Evolutionary conservation across 176 grass and related monocot species (phyloP), one percentile per base, ranked within the genome.

Genomic region (Rhynchospora breviuscula): DNA sequence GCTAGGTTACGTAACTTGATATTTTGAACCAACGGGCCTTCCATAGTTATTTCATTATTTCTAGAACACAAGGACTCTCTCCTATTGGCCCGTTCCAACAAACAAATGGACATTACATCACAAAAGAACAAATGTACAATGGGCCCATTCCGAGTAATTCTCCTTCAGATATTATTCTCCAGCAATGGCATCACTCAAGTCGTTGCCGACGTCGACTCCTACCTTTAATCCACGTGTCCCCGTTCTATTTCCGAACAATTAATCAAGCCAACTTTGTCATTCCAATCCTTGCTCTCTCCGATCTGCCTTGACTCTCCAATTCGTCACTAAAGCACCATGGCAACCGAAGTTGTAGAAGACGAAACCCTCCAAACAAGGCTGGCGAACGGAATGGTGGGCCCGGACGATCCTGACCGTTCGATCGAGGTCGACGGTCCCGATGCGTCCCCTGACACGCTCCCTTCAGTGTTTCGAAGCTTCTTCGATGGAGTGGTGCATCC

Each of bases 401-500:
- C 21, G 46, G 60, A 67, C 21, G 60, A 68, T 82, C 44, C 60
- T 8, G 62, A 82, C 60, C 62, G 61, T 52, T 82, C 80, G 60
- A 66, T 82, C 69, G 45, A 86, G 21, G 63, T 89, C 49, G 84
- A 72, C 11, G 80, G 88, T 54, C 67, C 81, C 33, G 68, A 59
- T 52, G 77, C 56, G 31, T 51, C 53, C 53, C 40, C 67, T 60
- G 88, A 90, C 46, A 90, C 91, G 11, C 85, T 99, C 59, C 88
- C 78, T 2, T 46, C 59, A 9, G 88, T 99, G 69, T 49, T 99
- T 80, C 63, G 93, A 58, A 72, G 86, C 70, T 99, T 92, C 87
- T 67, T 95, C 82, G 85, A 85, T 18, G 89, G 81, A 73, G 78
- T 95, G 53, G 71, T 95, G 58, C 43, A 78, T 66, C 53, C 74